Percentiles rank a stretch among this genome's conserved stretches.
Evolutionary conservation across 192 early-diverging fungal genomes (phyloP).

Genomic region (Haplosporangium gracile): DNA sequence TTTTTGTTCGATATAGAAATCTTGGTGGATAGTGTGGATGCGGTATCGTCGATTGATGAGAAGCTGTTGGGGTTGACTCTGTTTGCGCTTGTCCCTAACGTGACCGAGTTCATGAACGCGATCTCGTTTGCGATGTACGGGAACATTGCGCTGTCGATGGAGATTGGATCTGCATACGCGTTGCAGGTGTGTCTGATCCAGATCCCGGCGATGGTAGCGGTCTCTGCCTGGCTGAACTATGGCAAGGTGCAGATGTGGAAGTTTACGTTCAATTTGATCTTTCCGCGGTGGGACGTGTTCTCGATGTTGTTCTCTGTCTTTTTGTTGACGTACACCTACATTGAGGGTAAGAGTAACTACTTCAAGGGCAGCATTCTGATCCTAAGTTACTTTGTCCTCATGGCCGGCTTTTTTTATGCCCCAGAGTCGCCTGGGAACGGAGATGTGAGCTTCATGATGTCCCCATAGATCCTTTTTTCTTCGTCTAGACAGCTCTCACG

Average conservation of each 20-base stretch:
- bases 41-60: slow-evolving; percentile 80
- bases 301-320: slow-evolving; percentile 69
- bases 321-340: slow-evolving; percentile 91
- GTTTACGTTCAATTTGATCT: slow-evolving; percentile 57
- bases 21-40: slow-evolving; percentile 87
- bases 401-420: slow-evolving; percentile 84
- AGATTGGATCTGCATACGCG: slow-evolving; percentile 97
- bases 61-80: slow-evolving; percentile 94
- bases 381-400: slow-evolving; percentile 85
- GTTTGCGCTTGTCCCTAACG: slow-evolving; percentile 94
- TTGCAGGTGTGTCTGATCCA: slow-evolving; percentile 96
- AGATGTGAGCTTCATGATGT: slow-evolving; percentile 28
- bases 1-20: slow-evolving; percentile 70
- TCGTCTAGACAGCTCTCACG: too few relatives aligned
- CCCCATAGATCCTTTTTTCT: not conserved
- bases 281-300: slow-evolving; percentile 62
- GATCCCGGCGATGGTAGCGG: slow-evolving; percentile 92
- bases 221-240: slow-evolving; percentile 75
- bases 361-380: slow-evolving; percentile 95
- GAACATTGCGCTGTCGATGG: slow-evolving; percentile 88
- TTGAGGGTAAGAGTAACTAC: slow-evolving; percentile 96
- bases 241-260: slow-evolving; percentile 36
- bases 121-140: slow-evolving; percentile 95
- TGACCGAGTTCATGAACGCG: slow-evolving; percentile 95
- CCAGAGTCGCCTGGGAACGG: slow-evolving; percentile 59